A percentile compares a stretch with the other conserved stretches of the same genome.
phyloP scores from a whole-genome alignment of 352 stramenopile genomes.

The Elongisporangium prolatum region DNA sequence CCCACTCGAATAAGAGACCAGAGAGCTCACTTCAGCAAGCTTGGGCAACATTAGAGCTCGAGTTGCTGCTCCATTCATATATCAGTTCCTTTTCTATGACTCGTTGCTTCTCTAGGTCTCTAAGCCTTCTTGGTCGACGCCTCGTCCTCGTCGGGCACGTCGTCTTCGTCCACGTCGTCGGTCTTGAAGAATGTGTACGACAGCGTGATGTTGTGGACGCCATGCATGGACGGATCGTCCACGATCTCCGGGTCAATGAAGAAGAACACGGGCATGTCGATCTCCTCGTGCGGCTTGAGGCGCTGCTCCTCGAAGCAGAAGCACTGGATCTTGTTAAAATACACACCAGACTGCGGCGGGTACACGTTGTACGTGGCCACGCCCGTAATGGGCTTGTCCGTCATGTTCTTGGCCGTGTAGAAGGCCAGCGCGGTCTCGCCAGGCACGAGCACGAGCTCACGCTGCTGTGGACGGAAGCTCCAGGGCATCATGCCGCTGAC shows the following conservation, averaged over 20 bases:
- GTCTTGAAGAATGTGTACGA: constrained; percentile 99
- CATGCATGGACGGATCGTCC: constrained; percentile 95
- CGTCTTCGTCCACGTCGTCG: constrained; percentile 90
- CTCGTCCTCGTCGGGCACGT: constrained; percentile 71
- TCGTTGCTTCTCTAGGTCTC: not conserved
- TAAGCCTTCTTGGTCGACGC: constrained; percentile 2
- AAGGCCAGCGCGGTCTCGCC: constrained; percentile 99
- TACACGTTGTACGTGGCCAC: constrained; percentile 99
- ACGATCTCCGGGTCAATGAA: constrained; percentile 99
- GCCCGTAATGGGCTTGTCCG: constrained; percentile 96
- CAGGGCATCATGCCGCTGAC: constrained; percentile 95
- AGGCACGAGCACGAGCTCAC: constrained; percentile 91
- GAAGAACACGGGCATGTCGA: constrained; percentile 99
- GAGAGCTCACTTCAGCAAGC: too few relatives aligned
- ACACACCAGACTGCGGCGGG: constrained; percentile 94
- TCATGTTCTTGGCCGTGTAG: constrained; percentile 98
- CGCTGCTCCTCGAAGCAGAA: constrained; percentile 99
- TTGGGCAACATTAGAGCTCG: too few relatives aligned
- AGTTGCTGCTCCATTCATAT: not conserved
- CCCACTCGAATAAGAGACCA: not conserved
- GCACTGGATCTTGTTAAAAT: constrained; percentile 99
- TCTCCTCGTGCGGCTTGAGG: constrained; percentile 95
- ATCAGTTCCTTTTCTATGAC: not conserved
- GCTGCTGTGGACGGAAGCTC: constrained; percentile 95
- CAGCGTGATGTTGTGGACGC: constrained; percentile 97